Base-by-base conservation (phyloP, 768 basidiomycete species). In the Termitomyces sp. region DNA sequence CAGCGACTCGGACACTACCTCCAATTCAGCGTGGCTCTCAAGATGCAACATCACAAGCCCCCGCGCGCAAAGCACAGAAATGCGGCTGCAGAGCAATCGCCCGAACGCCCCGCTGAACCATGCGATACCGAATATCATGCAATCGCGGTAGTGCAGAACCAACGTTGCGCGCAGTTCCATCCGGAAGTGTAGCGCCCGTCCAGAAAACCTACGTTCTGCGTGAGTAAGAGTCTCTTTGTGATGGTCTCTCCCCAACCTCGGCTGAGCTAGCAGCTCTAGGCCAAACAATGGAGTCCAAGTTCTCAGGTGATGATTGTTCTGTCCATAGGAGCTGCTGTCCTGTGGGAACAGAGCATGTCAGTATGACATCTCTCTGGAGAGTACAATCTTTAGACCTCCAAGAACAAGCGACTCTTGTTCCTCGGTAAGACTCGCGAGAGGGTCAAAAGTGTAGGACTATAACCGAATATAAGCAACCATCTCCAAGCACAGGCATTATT, bases 311-410 rank as follows among this genome's bases (percentile, higher is more conserved):
- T 0, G 88, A 82, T 69, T 91, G 90, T 69, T 92, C 90, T 0
- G 86, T 81, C 90, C 89, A 92, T 4, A 92, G 76, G 1, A 86
- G 79, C 36, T 88, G 84, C 68, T 91, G 81, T 15, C 85, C 84
- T 85, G 54, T 4, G 39, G 22, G 28, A 38, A 57, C 68, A 40
- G 16, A 32, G n/a, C 24, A 33, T 44, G 18, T 55, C 28, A 20
- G 7, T n/a, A 44, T 32, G 28, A 7, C 24, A 28, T 39, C 18
- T 28, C 16, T 28, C 12, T 12, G 12, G 39, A 32, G 15, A 7
- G 7, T 13, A 42, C 6, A 20, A 39, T 22, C 16, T 28, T 9
- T 79, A 56, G 69, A 81, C 90, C 92, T 38, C 92, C 91, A 9
- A 91, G 78, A 20, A 93, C 84, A 39, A 89, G 82, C 4, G 76